Evolutionary conservation across 2,329 filamentous ascomycete genomes (phyloP).

Genomic region (Pyrenophora graminea): DNA sequence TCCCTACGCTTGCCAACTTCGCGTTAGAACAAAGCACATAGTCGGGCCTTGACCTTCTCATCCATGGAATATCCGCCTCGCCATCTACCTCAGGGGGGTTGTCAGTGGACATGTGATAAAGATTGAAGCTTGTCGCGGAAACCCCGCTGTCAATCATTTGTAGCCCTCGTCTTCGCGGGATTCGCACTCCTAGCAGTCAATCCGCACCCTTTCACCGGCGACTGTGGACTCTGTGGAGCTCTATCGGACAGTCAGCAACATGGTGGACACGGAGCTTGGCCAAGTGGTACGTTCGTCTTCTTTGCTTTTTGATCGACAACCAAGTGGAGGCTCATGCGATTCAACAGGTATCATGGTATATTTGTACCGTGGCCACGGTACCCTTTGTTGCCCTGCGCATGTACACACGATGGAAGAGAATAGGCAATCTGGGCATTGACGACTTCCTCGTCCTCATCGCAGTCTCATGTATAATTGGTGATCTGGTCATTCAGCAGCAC

Average conservation of each 20-base stretch:
- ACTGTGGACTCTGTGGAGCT: not conserved
- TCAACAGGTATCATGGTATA: constrained; percentile 41
- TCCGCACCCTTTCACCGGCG: not conserved
- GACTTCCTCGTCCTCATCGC: constrained; percentile 40
- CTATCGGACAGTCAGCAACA: constrained; percentile 5
- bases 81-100: constrained; percentile 1
- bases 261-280: constrained; percentile 19
- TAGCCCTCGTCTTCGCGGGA: not conserved
- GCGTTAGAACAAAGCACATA: not conserved
- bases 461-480: constrained; percentile 35
- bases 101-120: constrained; percentile 5
- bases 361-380: constrained; percentile 36
- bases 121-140: constrained; percentile 5
- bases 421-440: constrained; percentile 35
- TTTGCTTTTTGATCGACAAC: not conserved
- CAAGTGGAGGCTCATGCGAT: constrained; percentile 5
- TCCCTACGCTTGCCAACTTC: not conserved
- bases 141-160: constrained; percentile 1
- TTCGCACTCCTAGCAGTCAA: not conserved
- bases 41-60: not conserved
- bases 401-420: constrained; percentile 33
- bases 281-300: constrained; percentile 27
- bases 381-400: constrained; percentile 37
- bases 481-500: constrained; percentile 31
- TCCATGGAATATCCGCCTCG: not conserved